Percentiles rank a stretch among this genome's conserved stretches.
phyloP scores from a whole-genome alignment of 108 stramenopile genomes.

The Pseudonitzschia pungens region DNA sequence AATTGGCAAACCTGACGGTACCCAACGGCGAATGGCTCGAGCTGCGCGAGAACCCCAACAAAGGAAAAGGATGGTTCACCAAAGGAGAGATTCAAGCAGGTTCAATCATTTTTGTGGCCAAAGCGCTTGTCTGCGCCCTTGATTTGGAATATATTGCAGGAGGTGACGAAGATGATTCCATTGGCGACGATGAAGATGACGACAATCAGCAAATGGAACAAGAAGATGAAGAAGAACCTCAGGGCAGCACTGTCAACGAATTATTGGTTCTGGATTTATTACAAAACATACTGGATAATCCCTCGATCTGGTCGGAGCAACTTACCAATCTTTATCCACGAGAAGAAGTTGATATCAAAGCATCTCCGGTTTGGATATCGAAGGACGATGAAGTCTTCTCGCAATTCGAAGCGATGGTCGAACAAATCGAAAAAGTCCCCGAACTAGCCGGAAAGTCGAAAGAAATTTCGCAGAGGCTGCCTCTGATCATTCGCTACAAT shows the following conservation, averaged over 20 bases:
- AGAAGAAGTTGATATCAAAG: slow-evolving; percentile 37
- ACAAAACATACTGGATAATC: slow-evolving; percentile 43
- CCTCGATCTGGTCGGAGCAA: slow-evolving; percentile 54
- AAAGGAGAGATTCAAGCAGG: slow-evolving; percentile 47
- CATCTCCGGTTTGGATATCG: slow-evolving; percentile 58
- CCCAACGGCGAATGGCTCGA: slow-evolving; percentile 37
- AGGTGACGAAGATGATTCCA: slow-evolving; percentile 28
- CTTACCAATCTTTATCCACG: slow-evolving; percentile 61
- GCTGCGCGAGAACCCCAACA: slow-evolving; percentile 39
- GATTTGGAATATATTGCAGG: slow-evolving; percentile 52
- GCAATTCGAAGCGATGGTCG: slow-evolving; percentile 34
- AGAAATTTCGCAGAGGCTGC: slow-evolving; percentile 58
- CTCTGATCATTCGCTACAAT: slow-evolving; percentile 78
- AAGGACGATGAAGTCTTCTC: slow-evolving; percentile 46
- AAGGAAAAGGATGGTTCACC: slow-evolving; percentile 66
- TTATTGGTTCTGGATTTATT: slow-evolving; percentile 52
- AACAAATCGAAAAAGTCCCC: slow-evolving; percentile 32
- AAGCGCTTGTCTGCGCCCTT: slow-evolving; percentile 64
- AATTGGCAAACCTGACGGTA: slow-evolving; percentile 15
- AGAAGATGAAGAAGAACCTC: slow-evolving; percentile 32
- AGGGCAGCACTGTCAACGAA: slow-evolving; percentile 52
- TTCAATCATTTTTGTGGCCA: slow-evolving; percentile 45
- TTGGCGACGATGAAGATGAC: slow-evolving; percentile 33
- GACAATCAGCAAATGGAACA: slow-evolving; percentile 39
- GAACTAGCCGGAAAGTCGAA: slow-evolving; percentile 33